phyloP scores from a whole-genome alignment of 352 stramenopile genomes.

The Phytophthora palmivora region DNA sequence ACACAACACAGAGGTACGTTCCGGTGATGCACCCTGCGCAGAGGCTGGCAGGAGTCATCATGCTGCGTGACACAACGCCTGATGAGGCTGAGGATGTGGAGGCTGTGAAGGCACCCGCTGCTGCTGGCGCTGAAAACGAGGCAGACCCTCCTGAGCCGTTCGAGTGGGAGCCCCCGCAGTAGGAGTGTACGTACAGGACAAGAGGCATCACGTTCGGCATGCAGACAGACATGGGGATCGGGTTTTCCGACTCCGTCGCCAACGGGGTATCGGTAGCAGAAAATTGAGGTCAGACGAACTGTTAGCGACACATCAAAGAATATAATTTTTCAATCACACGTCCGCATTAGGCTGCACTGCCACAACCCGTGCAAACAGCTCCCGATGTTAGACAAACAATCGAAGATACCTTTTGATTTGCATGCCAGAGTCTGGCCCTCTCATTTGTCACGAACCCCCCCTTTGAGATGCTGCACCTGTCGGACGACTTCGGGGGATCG shows the following conservation, averaged over 20 bases:
- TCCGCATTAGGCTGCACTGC: constrained; percentile 10
- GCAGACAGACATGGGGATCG: constrained; percentile 31
- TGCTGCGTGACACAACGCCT: constrained; percentile 95
- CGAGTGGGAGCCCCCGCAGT: constrained; percentile 93
- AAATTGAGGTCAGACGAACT: constrained; percentile 24
- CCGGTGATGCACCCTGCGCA: constrained; percentile 75
- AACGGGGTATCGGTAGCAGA: constrained; percentile 23
- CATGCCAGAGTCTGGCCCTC: no score
- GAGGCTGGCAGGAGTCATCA: constrained; percentile 92
- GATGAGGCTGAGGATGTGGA: constrained; percentile 95
- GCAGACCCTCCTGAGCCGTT: constrained; percentile 96
- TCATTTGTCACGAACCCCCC: constrained; percentile 17
- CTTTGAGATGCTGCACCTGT: constrained; percentile 23
- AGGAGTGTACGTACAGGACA: constrained; percentile 38
- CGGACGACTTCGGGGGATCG: constrained; percentile 11
- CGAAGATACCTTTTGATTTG: constrained; percentile 31
- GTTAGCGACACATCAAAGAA: constrained; percentile 31
- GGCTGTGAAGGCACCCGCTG: constrained; percentile 91
- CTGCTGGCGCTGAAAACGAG: constrained; percentile 93
- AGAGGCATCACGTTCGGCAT: constrained; percentile 24
- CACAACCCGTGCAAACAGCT: neutral
- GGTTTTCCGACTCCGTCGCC: constrained; percentile 19
- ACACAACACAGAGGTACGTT: constrained; percentile 93
- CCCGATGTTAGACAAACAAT: neutral
- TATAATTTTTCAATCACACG: constrained; percentile 46